Evolutionary conservation across 139 green algal species (phyloP).

Genomic region (Nannochloris sp.): DNA sequence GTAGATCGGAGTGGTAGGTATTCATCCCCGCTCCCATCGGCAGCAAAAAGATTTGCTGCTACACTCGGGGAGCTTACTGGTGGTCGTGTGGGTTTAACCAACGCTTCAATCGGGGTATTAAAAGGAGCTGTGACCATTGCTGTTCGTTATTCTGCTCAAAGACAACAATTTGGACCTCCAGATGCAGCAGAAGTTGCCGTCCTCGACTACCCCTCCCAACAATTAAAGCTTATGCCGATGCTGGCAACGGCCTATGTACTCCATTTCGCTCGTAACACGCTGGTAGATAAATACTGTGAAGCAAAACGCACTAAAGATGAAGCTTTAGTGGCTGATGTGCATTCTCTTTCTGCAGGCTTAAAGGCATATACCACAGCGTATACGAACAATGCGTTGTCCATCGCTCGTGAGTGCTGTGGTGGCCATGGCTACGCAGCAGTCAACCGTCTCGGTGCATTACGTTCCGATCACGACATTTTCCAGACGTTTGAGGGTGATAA

Average conservation of each 20-base stretch:
- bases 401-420: conserved; percentile 67
- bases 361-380: conserved; percentile 55
- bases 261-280: conserved; percentile 49
- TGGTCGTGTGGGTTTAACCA: conserved; percentile 66
- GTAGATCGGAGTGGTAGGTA: conserved; percentile 73
- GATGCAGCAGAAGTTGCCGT: conserved; percentile 59
- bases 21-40: conserved; percentile 48
- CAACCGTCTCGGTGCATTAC: conserved; percentile 70
- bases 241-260: conserved; percentile 68
- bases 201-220: conserved; percentile 75
- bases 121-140: conserved; percentile 66
- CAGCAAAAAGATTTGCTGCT: conserved; percentile 60
- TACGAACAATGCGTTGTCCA: conserved; percentile 48
- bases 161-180: conserved; percentile 78
- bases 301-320: conserved; percentile 68
- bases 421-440: conserved; percentile 53
- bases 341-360: conserved; percentile 52
- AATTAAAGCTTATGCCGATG: conserved; percentile 70
- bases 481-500: conserved; percentile 79
- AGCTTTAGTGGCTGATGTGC: conserved; percentile 54
- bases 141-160: conserved; percentile 58
- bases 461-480: conserved; percentile 80
- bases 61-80: conserved; percentile 82
- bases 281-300: conserved; percentile 57
- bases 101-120: conserved; percentile 56